These are phyloP conservation scores for Aphanomyces cochlioides DNA, from an alignment of 352 stramenopile genomes.

Conservation along the genomic window DNA sequence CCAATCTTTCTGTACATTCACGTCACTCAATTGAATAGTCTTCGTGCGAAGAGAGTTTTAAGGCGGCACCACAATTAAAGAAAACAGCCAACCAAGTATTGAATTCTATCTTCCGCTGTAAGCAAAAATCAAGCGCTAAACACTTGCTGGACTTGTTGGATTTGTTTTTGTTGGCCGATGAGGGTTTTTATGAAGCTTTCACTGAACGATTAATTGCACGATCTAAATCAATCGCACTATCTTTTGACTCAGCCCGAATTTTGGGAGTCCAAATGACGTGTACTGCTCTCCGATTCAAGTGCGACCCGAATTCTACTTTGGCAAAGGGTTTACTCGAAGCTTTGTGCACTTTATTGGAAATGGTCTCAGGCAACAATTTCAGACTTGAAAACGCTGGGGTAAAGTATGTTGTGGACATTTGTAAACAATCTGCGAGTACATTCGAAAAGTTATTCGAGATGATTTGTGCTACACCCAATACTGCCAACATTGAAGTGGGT, in stretches of 20 bases:
- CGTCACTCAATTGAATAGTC: neutral
- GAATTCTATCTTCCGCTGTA: constrained; percentile 13
- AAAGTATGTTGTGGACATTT: constrained; percentile 20
- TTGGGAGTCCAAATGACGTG: constrained; percentile 6
- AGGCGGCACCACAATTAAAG: constrained; percentile 17
- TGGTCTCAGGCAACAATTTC: neutral
- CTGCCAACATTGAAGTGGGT: neutral
- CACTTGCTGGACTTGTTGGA: constrained; percentile 15
- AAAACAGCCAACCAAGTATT: constrained; percentile 23
- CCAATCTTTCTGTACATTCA: neutral
- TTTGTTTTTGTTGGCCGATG: constrained; percentile 11
- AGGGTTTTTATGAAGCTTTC: constrained; percentile 11
- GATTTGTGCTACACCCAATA: neutral
- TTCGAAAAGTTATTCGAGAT: constrained; percentile 1
- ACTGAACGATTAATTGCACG: constrained; percentile 16
- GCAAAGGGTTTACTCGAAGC: constrained; percentile 1
- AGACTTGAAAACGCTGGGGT: neutral
- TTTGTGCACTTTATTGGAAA: constrained; percentile 10
- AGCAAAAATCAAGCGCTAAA: constrained; percentile 14
- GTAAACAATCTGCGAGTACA: neutral
- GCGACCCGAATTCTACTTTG: neutral
- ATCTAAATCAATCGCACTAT: constrained; percentile 6
- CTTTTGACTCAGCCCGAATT: constrained; percentile 13
- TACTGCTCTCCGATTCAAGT: neutral
- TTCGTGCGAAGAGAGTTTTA: constrained; percentile 26